Evolutionary conservation across 2,329 filamentous ascomycete genomes (phyloP).

Genomic region (Aspergillus sclerotialis): DNA sequence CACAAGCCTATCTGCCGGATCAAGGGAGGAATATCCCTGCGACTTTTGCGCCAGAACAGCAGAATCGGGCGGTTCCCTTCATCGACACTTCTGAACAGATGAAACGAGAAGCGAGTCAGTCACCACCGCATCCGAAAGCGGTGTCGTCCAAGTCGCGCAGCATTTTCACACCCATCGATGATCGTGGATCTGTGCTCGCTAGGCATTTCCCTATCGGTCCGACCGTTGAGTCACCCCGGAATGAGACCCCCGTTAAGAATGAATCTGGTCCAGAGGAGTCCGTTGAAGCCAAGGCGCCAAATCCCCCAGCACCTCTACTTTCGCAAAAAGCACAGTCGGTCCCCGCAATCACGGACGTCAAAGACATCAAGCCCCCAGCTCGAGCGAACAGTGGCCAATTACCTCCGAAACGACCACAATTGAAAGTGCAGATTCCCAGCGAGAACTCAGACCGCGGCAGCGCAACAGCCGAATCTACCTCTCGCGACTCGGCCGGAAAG

Average conservation of each 20-base stretch:
- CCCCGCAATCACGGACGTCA: slow-evolving; percentile 60
- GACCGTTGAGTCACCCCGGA: slow-evolving; percentile 43
- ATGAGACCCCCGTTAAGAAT: slow-evolving; percentile 34
- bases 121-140: slow-evolving; percentile 57
- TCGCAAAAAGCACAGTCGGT: slow-evolving; percentile 45
- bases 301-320: slow-evolving; percentile 45
- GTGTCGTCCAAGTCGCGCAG: slow-evolving; percentile 67
- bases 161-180: slow-evolving; percentile 96
- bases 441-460: slow-evolving; percentile 72
- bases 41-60: slow-evolving; percentile 57
- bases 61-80: slow-evolving; percentile 54
- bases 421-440: slow-evolving; percentile 93
- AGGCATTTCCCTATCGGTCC: slow-evolving; percentile 68
- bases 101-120: slow-evolving; percentile 36
- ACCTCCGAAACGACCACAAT: slow-evolving; percentile 64
- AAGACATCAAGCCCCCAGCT: slow-evolving; percentile 66
- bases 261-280: slow-evolving; percentile 37
- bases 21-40: slow-evolving; percentile 66
- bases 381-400: slow-evolving; percentile 69
- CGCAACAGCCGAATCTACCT: slow-evolving; percentile 64
- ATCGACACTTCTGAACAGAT: slow-evolving; percentile 39
- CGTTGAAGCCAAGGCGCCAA: slow-evolving; percentile 54
- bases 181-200: slow-evolving; percentile 78
- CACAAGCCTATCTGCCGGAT: slow-evolving; percentile 70
- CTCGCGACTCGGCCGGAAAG: slow-evolving; percentile 54